phyloP scores from a whole-genome alignment of 2,329 filamentous ascomycete species.

The Xylaria sp. region DNA sequence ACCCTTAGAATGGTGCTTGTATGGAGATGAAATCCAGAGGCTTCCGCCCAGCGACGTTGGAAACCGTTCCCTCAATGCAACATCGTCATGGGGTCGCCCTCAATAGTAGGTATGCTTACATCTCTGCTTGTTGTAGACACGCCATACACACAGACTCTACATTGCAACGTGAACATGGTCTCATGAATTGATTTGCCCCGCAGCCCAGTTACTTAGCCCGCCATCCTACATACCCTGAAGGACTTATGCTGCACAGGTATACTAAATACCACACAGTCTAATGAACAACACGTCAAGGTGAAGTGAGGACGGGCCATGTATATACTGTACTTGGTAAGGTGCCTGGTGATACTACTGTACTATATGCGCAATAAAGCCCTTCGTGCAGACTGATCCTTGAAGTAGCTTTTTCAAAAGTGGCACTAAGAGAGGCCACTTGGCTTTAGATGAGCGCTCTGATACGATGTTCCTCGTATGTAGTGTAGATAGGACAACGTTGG shows the following conservation, averaged over 20 bases:
- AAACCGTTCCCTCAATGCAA: slow-evolving; percentile 24
- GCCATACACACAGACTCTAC: slow-evolving; percentile 15
- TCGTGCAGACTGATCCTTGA: slow-evolving; percentile 27
- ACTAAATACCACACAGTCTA: slow-evolving; percentile 15
- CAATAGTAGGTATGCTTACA: slow-evolving; percentile 29
- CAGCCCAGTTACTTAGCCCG: slow-evolving; percentile 25
- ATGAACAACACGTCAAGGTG: slow-evolving; percentile 2
- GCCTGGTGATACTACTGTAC: slow-evolving; percentile 18
- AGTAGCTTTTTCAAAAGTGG: slow-evolving; percentile 6
- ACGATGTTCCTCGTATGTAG: slow-evolving; percentile 5
- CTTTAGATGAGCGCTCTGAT: slow-evolving; percentile 3
- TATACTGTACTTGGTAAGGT: neutral
- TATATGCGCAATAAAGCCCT: slow-evolving; percentile 32
- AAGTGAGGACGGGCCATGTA: neutral
- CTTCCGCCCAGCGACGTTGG: slow-evolving; percentile 24
- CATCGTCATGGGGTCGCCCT: slow-evolving; percentile 34
- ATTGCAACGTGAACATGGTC: slow-evolving; percentile 29
- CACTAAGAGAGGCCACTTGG: slow-evolving; percentile 19
- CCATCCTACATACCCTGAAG: slow-evolving; percentile 22
- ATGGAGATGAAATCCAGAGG: slow-evolving; percentile 8
- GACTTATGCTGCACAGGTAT: slow-evolving; percentile 4
- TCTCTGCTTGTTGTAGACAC: slow-evolving; percentile 22
- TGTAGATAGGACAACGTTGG: neutral
- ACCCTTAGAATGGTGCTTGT: slow-evolving; percentile 25
- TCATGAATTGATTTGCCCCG: slow-evolving; percentile 32